phyloP scores from a whole-genome alignment of 164 flowering plant species.

The Macadamia integrifolia region DNA sequence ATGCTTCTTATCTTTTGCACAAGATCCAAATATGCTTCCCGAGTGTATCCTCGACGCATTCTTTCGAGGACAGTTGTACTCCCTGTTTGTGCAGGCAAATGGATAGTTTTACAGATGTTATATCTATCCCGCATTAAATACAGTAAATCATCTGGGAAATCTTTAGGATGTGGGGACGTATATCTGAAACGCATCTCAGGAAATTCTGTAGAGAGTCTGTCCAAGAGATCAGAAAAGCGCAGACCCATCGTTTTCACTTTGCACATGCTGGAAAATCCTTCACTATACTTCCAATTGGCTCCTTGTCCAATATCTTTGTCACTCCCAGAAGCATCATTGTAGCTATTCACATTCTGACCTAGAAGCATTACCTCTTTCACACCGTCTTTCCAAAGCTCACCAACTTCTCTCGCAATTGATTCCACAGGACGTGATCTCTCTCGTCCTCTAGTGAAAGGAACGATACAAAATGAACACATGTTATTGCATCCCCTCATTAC shows the following conservation, averaged over 20 bases:
- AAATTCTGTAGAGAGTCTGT: constrained; percentile 65
- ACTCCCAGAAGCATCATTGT: constrained; percentile 69
- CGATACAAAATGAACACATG: constrained; percentile 98
- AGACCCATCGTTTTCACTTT: constrained; percentile 81
- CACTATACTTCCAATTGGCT: constrained; percentile 63
- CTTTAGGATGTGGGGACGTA: constrained; percentile 98
- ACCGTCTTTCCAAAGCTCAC: constrained; percentile 75
- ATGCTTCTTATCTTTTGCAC: constrained; percentile 69
- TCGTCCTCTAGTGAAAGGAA: constrained; percentile 92
- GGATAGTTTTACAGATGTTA: constrained; percentile 84
- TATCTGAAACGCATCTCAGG: constrained; percentile 96
- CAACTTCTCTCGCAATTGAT: constrained; percentile 87
- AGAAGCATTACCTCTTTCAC: constrained; percentile 92
- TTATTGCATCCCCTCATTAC: constrained; percentile 98
- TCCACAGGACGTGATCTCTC: constrained; percentile 96
- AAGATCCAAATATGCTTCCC: constrained; percentile 90
- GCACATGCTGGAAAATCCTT: constrained; percentile 79
- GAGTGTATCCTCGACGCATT: constrained; percentile 88
- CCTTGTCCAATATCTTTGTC: constrained; percentile 60
- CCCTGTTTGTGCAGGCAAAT: constrained; percentile 94
- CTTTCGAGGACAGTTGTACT: constrained; percentile 77
- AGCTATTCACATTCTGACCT: constrained; percentile 98
- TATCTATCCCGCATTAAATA: constrained; percentile 81
- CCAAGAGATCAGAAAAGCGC: constrained; percentile 87
- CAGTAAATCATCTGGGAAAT: constrained; percentile 83